These are phyloP conservation scores for Boechera stricta DNA, from an alignment of 345 rosid genomes.

Conservation along the genomic window DNA sequence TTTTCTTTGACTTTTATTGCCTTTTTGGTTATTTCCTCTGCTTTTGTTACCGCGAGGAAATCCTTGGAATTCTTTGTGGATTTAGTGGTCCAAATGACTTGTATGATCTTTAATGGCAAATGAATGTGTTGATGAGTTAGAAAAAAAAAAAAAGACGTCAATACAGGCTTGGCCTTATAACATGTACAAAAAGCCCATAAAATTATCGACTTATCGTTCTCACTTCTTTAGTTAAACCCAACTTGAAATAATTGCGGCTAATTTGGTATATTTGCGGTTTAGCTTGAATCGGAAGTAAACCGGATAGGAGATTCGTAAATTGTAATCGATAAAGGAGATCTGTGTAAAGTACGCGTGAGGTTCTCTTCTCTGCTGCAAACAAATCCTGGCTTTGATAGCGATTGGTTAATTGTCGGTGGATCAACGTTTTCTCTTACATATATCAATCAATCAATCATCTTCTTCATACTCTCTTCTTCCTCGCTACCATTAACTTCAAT, in stretches of 20 bases:
- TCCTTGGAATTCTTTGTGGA: no score
- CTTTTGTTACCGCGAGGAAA: no score
- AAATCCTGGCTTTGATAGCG: slow-evolving; percentile 40
- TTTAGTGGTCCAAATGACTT: no score
- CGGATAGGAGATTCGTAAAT: slow-evolving; percentile 24
- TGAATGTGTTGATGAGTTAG: no score
- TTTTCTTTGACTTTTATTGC: no score
- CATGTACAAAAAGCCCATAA: background rate
- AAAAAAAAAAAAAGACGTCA: no score
- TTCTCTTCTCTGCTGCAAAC: slow-evolving; percentile 12
- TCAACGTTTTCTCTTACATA: slow-evolving; percentile 10
- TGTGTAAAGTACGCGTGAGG: slow-evolving; percentile 29
- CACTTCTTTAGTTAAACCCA: no score
- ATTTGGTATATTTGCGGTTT: slow-evolving; percentile 23
- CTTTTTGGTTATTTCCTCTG: no score
- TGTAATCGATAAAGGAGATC: slow-evolving; percentile 25
- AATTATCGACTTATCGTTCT: background rate
- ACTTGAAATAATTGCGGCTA: no score
- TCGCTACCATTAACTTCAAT: slow-evolving; percentile 1
- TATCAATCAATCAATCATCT: slow-evolving; percentile 18
- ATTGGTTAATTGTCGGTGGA: slow-evolving; percentile 40
- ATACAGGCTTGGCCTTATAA: background rate
- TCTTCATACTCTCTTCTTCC: slow-evolving; percentile 21
- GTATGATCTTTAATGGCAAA: no score
- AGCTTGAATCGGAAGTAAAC: background rate